These are phyloP conservation scores for Coelastrella sp. DNA, from an alignment of 139 green algal genomes.

Conservation along the genomic window DNA sequence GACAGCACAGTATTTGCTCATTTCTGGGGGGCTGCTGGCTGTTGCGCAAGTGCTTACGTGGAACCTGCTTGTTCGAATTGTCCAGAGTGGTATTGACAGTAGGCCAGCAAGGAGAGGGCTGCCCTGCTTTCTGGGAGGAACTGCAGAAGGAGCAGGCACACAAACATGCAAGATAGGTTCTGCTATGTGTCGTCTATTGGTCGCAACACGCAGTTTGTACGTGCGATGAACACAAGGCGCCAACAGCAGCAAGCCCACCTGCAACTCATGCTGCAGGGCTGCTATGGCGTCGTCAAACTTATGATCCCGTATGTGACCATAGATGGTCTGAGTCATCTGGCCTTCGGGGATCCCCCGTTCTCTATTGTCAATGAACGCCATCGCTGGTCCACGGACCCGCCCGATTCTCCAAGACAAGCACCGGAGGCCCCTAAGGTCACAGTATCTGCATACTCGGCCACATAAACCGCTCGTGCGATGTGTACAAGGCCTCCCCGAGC, in stretches of 20 bases:
- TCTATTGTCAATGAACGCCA: neutral
- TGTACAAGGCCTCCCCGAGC: too few species aligned
- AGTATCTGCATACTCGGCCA: too few species aligned
- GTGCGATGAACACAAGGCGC: neutral
- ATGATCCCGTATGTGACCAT: constrained; percentile 76
- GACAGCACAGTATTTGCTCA: too few species aligned
- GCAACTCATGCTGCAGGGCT: constrained; percentile 61
- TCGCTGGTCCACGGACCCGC: neutral
- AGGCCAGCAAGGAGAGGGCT: constrained; percentile 80
- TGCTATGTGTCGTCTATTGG: neutral
- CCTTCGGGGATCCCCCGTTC: constrained; percentile 66
- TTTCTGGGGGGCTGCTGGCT: neutral
- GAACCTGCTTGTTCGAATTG: constrained; percentile 73
- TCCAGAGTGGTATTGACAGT: constrained; percentile 80
- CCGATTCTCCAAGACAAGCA: too few species aligned
- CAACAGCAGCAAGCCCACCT: constrained; percentile 45
- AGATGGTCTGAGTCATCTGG: constrained; percentile 78
- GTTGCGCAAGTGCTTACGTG: constrained; percentile 60
- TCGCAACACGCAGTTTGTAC: neutral
- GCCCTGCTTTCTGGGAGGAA: constrained; percentile 73
- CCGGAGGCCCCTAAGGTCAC: too few species aligned
- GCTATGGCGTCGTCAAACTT: constrained; percentile 67
- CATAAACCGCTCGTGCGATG: too few species aligned
- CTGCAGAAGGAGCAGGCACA: constrained; percentile 38
- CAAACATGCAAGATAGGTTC: neutral